Evolutionary conservation across 768 basidiomycete species (phyloP).

Genomic region (Mrakia blollopis): DNA sequence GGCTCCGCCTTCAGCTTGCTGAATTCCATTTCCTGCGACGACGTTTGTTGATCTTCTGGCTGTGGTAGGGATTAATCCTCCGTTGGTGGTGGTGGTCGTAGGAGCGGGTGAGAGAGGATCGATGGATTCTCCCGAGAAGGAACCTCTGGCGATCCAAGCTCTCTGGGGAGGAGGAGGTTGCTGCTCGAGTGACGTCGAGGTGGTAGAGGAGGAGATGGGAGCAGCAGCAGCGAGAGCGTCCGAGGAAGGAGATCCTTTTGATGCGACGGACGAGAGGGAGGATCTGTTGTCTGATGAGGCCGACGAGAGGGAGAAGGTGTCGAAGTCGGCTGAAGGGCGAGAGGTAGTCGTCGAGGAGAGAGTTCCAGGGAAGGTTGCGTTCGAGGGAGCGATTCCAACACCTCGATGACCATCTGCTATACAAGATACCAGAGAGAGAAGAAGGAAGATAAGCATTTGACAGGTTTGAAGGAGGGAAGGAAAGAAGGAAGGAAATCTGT

Average conservation of each 20-base stretch:
- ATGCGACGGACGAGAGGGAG: not conserved
- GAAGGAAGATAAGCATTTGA: not conserved
- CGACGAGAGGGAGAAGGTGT: not conserved
- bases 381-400: not conserved
- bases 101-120: not conserved
- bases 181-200: not conserved
- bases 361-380: not conserved
- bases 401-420: not conserved
- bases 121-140: not conserved
- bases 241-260: not conserved
- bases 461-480: not conserved
- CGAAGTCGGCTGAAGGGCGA: not conserved
- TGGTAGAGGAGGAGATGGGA: not conserved
- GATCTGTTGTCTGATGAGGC: not conserved
- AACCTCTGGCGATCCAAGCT: too few species aligned
- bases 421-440: not conserved
- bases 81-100: too few species aligned
- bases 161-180: too few species aligned
- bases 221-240: not conserved
- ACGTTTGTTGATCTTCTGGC: not conserved
- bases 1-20: not conserved
- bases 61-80: not conserved
- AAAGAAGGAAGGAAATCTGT: not conserved
- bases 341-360: not conserved
- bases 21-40: not conserved